A percentile compares a stretch with the other conserved stretches of the same genome.
Conservation (phyloP, 2,329 filamentous ascomycete species). For the Aspergillus unguis region DNA sequence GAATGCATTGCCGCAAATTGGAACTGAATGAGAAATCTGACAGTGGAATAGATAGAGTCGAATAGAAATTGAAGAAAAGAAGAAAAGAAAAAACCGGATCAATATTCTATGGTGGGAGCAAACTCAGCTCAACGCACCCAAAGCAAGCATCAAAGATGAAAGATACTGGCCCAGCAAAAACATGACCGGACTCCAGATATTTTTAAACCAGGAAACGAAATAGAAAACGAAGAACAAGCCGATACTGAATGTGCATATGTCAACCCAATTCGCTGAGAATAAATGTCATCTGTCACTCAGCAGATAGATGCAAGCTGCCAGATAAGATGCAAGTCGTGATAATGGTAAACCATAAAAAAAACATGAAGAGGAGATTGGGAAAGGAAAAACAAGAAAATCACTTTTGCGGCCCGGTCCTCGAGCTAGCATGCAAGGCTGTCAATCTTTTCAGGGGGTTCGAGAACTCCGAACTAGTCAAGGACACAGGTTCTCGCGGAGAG, state of each 20-base stretch:
- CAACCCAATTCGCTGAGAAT: constrained; percentile 23
- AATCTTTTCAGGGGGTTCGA: constrained; percentile 56
- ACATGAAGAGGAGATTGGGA: constrained; percentile 14
- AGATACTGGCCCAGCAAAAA: constrained; percentile 32
- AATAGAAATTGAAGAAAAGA: constrained; percentile 6
- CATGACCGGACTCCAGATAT: constrained; percentile 37
- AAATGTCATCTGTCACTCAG: constrained; percentile 22
- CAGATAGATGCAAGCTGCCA: constrained; percentile 22
- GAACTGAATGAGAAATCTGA: not conserved
- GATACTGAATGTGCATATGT: constrained; percentile 26
- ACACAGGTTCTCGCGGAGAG: constrained; percentile 53
- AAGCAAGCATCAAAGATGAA: constrained; percentile 28
- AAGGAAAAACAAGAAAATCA: constrained; percentile 23
- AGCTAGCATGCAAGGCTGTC: constrained; percentile 50
- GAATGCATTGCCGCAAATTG: constrained; percentile 22
- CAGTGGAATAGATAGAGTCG: constrained; percentile 8
- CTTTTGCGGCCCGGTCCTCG: constrained; percentile 53
- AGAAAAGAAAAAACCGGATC: constrained; percentile 16
- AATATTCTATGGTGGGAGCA: constrained; percentile 33
- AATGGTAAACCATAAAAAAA: constrained; percentile 14
- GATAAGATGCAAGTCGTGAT: constrained; percentile 24
- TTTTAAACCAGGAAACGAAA: constrained; percentile 30
- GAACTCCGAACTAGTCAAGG: constrained; percentile 49
- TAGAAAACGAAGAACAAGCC: constrained; percentile 16
- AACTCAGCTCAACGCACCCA: constrained; percentile 28